Conservation (phyloP, 371 early-diverging fungal species). For the Fennellomyces sp. region DNA sequence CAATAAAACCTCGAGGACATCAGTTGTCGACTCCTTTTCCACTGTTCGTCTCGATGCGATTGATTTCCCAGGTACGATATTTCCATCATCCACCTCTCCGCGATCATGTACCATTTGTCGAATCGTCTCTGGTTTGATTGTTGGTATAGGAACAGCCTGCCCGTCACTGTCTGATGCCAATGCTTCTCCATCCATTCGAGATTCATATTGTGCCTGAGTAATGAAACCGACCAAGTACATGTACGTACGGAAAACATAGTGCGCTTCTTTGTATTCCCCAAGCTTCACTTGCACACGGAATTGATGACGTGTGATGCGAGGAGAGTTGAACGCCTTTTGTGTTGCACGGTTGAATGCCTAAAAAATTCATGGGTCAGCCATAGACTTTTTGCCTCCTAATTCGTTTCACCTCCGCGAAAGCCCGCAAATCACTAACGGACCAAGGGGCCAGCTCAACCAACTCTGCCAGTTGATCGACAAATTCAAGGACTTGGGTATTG, state of each 20-base stretch:
- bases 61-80: neutral
- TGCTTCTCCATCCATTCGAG: constrained; percentile 32
- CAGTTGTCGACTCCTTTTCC: constrained; percentile 31
- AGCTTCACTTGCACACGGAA: constrained; percentile 56
- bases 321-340: constrained; percentile 75
- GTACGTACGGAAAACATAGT: constrained; percentile 68
- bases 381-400: too few species aligned
- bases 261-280: constrained; percentile 80
- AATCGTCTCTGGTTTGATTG: neutral
- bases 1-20: constrained; percentile 48
- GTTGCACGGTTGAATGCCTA: constrained; percentile 68
- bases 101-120: constrained; percentile 7
- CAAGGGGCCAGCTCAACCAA: constrained; percentile 62
- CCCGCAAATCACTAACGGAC: constrained; percentile 34
- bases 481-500: constrained; percentile 60
- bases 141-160: neutral
- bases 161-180: constrained; percentile 20
- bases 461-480: constrained; percentile 63
- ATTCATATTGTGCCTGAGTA: constrained; percentile 35
- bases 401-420: constrained; percentile 51
- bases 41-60: constrained; percentile 29
- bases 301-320: constrained; percentile 68
- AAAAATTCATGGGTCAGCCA: too few species aligned
- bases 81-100: neutral
- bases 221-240: constrained; percentile 52